These are phyloP conservation scores for Funneliformis mosseae DNA, from an alignment of 192 early-diverging fungal species.

Conservation along the genomic window DNA sequence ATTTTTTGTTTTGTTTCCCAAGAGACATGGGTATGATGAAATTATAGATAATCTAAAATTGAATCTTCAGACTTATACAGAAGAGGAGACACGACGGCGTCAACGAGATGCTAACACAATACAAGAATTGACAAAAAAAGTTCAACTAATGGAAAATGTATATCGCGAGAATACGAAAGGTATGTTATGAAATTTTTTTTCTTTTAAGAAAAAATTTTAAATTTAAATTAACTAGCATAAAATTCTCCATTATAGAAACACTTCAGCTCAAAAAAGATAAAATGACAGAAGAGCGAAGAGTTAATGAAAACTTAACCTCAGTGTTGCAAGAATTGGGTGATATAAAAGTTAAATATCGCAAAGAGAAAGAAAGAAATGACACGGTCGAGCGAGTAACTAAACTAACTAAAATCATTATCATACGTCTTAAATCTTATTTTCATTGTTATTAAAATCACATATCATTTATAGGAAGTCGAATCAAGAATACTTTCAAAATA, in stretches of 20 bases:
- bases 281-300: constrained; percentile 46
- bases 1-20: background rate
- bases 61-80: constrained; percentile 44
- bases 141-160: constrained; percentile 43
- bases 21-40: constrained; percentile 50
- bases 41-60: constrained; percentile 45
- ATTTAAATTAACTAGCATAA: constrained; percentile 1
- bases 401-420: background rate
- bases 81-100: constrained; percentile 51
- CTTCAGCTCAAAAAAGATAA: constrained; percentile 37
- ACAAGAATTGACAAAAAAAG: constrained; percentile 44
- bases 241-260: constrained; percentile 42
- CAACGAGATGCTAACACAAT: constrained; percentile 50
- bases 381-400: constrained; percentile 32
- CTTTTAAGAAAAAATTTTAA: constrained; percentile 16
- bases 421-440: constrained; percentile 36
- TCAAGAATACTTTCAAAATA: constrained; percentile 1
- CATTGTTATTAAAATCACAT: background rate
- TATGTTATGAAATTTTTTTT: constrained; percentile 44
- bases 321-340: constrained; percentile 43
- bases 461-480: background rate
- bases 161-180: constrained; percentile 32
- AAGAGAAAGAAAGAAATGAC: constrained; percentile 36
- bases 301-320: constrained; percentile 53
- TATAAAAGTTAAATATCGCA: constrained; percentile 30